Percentiles rank a stretch among this genome's conserved stretches.
Evolutionary conservation across 2,329 filamentous ascomycete species (phyloP).

Genomic region (Stachybotrys chartarum): DNA sequence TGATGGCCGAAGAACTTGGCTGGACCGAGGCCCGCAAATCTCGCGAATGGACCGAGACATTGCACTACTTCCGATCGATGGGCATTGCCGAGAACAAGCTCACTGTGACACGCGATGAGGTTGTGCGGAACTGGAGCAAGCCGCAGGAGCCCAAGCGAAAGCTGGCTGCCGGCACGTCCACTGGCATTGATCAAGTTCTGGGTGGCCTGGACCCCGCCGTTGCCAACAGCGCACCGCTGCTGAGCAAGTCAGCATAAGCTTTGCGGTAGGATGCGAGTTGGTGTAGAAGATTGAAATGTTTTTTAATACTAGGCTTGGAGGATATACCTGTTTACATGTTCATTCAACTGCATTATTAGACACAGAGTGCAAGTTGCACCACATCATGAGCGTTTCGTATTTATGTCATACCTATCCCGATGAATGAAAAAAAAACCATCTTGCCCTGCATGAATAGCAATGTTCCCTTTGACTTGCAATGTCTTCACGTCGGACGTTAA

Average conservation of each 20-base stretch:
- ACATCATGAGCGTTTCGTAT: neutral
- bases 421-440: too few relatives aligned
- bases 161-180: neutral
- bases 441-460: too few relatives aligned
- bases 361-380: neutral
- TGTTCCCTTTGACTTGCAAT: too few relatives aligned
- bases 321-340: neutral
- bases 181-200: neutral
- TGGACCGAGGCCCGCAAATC: slow-evolving; percentile 57
- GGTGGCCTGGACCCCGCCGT: neutral
- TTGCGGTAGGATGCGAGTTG: neutral
- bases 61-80: slow-evolving; percentile 37
- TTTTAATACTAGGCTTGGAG: neutral
- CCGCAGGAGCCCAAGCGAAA: neutral
- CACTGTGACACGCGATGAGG: slow-evolving; percentile 11
- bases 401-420: neutral
- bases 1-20: slow-evolving; percentile 62
- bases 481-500: too few relatives aligned
- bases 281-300: neutral
- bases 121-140: slow-evolving; percentile 1
- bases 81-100: slow-evolving; percentile 25
- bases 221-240: neutral
- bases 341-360: neutral
- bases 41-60: slow-evolving; percentile 44
- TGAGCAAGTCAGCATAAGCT: neutral